These are phyloP conservation scores for Raphanus sativus DNA, from an alignment of 345 rosid genomes.

Conservation along the genomic window DNA sequence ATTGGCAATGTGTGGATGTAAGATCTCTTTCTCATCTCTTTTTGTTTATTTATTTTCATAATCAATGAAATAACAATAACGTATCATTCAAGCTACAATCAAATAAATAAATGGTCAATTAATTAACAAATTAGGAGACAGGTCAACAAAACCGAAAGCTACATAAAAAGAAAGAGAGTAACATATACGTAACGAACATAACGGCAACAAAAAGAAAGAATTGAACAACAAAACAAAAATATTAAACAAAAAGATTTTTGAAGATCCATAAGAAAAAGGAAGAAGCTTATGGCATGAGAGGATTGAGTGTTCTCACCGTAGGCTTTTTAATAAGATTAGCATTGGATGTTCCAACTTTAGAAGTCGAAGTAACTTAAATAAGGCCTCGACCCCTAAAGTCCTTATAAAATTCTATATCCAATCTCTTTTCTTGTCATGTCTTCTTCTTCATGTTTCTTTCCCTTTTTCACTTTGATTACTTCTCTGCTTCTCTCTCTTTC, in stretches of 20 bases:
- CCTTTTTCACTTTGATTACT: slow-evolving; percentile 23
- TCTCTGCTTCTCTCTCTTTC: slow-evolving; percentile 10
- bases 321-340: slow-evolving; percentile 32
- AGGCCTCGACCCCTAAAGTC: slow-evolving; percentile 38
- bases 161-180: slow-evolving; percentile 37
- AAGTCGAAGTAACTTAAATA: slow-evolving; percentile 36
- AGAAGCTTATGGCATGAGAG: slow-evolving; percentile 33
- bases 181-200: slow-evolving; percentile 44
- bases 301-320: slow-evolving; percentile 20
- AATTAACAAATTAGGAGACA: slow-evolving; percentile 36
- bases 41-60: not conserved
- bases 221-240: not conserved
- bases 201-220: slow-evolving; percentile 38
- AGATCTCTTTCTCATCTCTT: not conserved
- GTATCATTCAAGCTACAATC: not conserved
- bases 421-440: slow-evolving; percentile 30
- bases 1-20: not conserved
- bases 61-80: not conserved
- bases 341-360: slow-evolving; percentile 36
- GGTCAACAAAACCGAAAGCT: slow-evolving; percentile 41
- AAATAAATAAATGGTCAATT: slow-evolving; percentile 34
- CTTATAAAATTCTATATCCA: slow-evolving; percentile 24
- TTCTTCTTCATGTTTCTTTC: slow-evolving; percentile 44
- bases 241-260: slow-evolving; percentile 22
- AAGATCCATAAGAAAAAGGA: slow-evolving; percentile 44